Evolutionary conservation across 345 rosid genomes (phyloP), one percentile per base, ranked within the genome.

Genomic region (Cardamine chenopodiifolia): DNA sequence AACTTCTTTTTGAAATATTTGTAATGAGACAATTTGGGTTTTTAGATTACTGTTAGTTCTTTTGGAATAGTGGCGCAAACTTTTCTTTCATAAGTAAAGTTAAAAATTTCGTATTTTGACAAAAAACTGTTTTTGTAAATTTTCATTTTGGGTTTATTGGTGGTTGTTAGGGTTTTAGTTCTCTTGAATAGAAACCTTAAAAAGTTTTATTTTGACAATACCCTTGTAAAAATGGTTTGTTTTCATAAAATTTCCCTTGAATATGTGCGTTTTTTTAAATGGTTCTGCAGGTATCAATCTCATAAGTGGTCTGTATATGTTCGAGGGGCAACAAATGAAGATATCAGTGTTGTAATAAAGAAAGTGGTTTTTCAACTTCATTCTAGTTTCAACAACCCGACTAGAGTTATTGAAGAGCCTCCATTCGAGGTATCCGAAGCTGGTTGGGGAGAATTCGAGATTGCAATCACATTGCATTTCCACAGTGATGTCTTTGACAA

Each of bases 391-490:
- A 81, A 78, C 53, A 86, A 83, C 57, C 96, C 96, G 19, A 82
- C 81, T 7, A 82, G 93, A 71, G 90, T 86, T 32, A 76, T 88
- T 34, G 88, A 88, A 34, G 82, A 89, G 19, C 85, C 93, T 8
- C 93, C 91, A 1, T 90, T 90, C 20, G 93, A 90, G 75, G 72
- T 90, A 39, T 83, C 90, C 0, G 93, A 88, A 74, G 75, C 83
- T 8, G 93, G 96, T 10, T 90, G 90, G 93, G 93, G 96, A 62
- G 96, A 90, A 81, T 90, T 86, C 71, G 93, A 90, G 81, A 82
- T 88, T 34, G 89, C 83, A 4, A 88, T 90, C 53, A 83, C 89
- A 0, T 73, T 88, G 18, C 80, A 77, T 81, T 88, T 90, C 84
- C 91, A 83, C 47, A 78, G 70, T 4, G 93, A 88, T 73, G 89